Percentiles rank a stretch among this genome's conserved stretches.
Evolutionary conservation across 768 basidiomycete species (phyloP).

Genomic region (Phlebiopsis flavidoalba): DNA sequence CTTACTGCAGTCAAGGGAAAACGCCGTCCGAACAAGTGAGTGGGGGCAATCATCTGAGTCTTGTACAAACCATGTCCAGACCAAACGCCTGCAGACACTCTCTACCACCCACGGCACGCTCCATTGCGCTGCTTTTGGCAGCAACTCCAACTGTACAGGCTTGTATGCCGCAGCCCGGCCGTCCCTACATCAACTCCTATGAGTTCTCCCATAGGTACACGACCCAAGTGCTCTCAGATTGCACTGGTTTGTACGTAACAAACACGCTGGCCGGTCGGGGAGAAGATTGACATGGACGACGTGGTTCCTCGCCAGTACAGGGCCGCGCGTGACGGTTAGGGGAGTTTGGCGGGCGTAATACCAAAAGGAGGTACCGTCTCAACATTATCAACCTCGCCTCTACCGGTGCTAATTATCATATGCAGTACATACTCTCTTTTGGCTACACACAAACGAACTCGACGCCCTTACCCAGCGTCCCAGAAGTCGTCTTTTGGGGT

Average conservation of each 20-base stretch:
- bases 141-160: constrained; percentile 81
- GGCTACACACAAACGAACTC: constrained; percentile 81
- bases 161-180: constrained; percentile 80
- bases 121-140: constrained; percentile 79
- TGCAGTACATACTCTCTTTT: constrained; percentile 70
- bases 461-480: constrained; percentile 74
- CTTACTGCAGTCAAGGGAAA: too few relatives aligned
- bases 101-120: constrained; percentile 79
- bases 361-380: constrained; percentile 78
- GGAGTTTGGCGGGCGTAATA: constrained; percentile 85
- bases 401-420: background rate
- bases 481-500: constrained; percentile 87
- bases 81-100: constrained; percentile 48
- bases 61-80: constrained; percentile 34
- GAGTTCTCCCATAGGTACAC: constrained; percentile 86
- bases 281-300: constrained; percentile 85
- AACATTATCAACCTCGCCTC: background rate
- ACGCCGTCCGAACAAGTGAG: background rate
- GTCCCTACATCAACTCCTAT: constrained; percentile 82
- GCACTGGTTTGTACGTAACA: constrained; percentile 84
- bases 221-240: constrained; percentile 75
- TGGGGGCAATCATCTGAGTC: background rate
- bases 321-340: constrained; percentile 90
- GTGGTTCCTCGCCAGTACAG: constrained; percentile 75
- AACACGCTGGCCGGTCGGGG: constrained; percentile 73